Conservation (phyloP, 78 protist genomes). For the Dictyostelium brefeldianum region DNA sequence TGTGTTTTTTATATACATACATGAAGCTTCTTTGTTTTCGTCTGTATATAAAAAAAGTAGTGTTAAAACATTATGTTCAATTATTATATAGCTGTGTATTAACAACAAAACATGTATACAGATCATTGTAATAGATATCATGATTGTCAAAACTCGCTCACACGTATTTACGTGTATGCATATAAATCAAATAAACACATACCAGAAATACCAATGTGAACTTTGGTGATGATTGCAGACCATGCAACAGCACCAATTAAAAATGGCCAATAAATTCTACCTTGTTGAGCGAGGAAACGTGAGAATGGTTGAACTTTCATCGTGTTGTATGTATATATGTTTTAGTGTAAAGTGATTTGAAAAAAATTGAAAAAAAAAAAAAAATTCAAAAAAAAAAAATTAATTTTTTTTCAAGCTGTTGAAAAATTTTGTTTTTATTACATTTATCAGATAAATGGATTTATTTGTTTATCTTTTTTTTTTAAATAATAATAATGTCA, state of each 20-base stretch:
- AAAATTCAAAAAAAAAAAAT: not conserved
- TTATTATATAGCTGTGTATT: no score
- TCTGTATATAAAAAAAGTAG: not conserved
- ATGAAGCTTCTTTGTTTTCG: conserved; percentile 25
- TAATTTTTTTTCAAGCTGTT: no score
- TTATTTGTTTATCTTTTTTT: no score
- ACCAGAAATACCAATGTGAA: conserved; percentile 65
- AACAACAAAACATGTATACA: no score
- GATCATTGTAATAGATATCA: no score
- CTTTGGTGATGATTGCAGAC: conserved; percentile 45
- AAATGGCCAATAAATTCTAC: conserved; percentile 74
- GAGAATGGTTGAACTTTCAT: conserved; percentile 64
- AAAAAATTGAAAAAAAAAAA: not conserved
- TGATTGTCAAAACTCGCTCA: no score
- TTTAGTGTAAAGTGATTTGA: not conserved
- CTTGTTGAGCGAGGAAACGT: conserved; percentile 25
- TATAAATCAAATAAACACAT: not conserved
- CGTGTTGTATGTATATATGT: conserved; percentile 4
- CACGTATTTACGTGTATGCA: not conserved
- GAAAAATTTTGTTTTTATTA: no score
- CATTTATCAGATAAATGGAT: no score
- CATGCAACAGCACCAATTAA: conserved; percentile 60
- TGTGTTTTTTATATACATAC: not conserved
- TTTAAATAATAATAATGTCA: no score
- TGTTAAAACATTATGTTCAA: no score